A percentile compares a stretch with the other conserved stretches of the same genome.
Evolutionary conservation across 306 rosid species (phyloP).

Genomic region (Spatholobus suberectus): DNA sequence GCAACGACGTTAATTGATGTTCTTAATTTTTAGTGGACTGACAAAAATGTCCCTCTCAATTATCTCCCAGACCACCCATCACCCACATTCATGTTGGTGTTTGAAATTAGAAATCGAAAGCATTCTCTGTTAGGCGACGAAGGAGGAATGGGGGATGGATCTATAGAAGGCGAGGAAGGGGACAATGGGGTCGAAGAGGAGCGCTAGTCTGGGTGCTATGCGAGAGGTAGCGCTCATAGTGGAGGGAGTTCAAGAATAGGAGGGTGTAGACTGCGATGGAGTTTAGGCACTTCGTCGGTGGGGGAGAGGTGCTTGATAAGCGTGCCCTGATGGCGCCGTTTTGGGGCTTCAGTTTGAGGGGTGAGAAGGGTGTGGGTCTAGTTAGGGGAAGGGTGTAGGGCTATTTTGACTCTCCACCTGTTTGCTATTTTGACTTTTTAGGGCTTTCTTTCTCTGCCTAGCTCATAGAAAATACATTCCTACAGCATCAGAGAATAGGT

Average conservation of each 20-base stretch:
- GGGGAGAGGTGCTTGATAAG: constrained; percentile 55
- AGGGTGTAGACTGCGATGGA: constrained; percentile 82
- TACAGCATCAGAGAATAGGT: constrained; percentile 78
- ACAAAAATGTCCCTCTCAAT: too few species aligned
- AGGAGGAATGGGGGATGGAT: constrained; percentile 85
- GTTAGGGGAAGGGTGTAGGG: constrained; percentile 18
- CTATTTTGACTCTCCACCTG: too few species aligned
- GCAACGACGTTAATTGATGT: too few species aligned
- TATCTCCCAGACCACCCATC: too few species aligned
- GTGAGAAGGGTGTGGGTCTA: neutral
- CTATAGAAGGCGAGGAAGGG: constrained; percentile 72
- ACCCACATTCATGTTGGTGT: too few species aligned
- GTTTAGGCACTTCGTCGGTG: constrained; percentile 74
- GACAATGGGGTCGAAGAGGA: constrained; percentile 71
- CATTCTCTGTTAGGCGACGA: too few species aligned
- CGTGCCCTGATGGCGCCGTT: constrained; percentile 40
- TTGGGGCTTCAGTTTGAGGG: constrained; percentile 18
- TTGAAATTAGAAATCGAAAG: too few species aligned
- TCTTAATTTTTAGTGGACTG: too few species aligned
- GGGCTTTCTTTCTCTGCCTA: too few species aligned
- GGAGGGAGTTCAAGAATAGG: constrained; percentile 92
- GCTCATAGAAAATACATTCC: constrained; percentile 75
- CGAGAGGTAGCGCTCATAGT: constrained; percentile 73
- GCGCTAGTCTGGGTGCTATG: constrained; percentile 63
- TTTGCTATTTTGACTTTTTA: too few species aligned